Conservation (phyloP, 1,139 yeast species). For the Yamadazyma atmosphaerica region DNA sequence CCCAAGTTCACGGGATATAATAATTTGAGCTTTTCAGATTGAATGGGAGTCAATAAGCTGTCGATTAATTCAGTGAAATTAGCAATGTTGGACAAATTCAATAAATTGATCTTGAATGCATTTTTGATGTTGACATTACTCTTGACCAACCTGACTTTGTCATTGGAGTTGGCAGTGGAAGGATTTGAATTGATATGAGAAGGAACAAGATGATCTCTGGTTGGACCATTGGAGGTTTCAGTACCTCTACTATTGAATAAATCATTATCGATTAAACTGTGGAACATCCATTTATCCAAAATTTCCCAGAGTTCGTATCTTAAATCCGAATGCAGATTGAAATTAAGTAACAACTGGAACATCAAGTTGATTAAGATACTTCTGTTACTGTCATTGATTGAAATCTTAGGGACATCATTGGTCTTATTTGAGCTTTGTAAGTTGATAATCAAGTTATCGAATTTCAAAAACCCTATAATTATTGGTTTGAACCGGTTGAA, state of each 20-base stretch:
- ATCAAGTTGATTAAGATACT: conserved; percentile 35
- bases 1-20: conserved; percentile 72
- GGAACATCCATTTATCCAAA: conserved; percentile 75
- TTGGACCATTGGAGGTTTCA: conserved; percentile 6
- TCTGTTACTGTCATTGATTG: conserved; percentile 38
- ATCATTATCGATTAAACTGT: conserved; percentile 23
- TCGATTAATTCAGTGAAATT: conserved; percentile 62
- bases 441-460: conserved; percentile 37
- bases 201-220: not conserved
- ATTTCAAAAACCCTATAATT: conserved; percentile 36
- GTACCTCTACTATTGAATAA: conserved; percentile 19
- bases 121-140: conserved; percentile 31
- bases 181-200: conserved; percentile 1
- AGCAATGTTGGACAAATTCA: conserved; percentile 52
- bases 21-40: conserved; percentile 36
- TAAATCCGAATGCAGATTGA: conserved; percentile 36
- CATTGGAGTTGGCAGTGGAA: conserved; percentile 4
- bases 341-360: conserved; percentile 45
- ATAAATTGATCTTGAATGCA: conserved; percentile 34
- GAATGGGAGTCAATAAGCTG: conserved; percentile 28
- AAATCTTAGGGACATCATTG: conserved; percentile 22
- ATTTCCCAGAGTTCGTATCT: conserved; percentile 65
- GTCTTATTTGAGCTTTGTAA: conserved; percentile 18
- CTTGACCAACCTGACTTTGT: conserved; percentile 21
- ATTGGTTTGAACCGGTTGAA: conserved; percentile 39